Evolutionary conservation across 768 basidiomycete species (phyloP).

Genomic region (Trametes cinnabarina): DNA sequence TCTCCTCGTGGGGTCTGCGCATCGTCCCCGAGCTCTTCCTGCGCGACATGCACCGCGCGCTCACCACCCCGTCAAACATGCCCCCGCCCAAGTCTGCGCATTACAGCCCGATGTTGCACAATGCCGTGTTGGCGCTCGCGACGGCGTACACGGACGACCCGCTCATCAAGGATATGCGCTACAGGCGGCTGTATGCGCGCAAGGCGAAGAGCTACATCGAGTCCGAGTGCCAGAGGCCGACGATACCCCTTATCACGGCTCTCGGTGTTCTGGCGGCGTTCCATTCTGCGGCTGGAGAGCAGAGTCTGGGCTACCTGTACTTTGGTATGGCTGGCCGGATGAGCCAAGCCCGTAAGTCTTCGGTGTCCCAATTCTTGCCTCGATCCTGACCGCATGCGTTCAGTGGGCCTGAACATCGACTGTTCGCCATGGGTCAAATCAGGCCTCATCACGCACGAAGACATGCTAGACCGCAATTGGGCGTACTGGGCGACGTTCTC

Average conservation of each 20-base stretch:
- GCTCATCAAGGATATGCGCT: slow-evolving; percentile 27
- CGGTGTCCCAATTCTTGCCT: no score
- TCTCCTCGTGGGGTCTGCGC: slow-evolving; percentile 40
- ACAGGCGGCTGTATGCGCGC: slow-evolving; percentile 34
- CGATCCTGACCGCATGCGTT: neutral
- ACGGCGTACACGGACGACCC: slow-evolving; percentile 39
- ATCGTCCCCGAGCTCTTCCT: slow-evolving; percentile 41
- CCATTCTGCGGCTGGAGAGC: slow-evolving; percentile 39
- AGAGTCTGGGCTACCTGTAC: slow-evolving; percentile 44
- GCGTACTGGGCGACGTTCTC: slow-evolving; percentile 57
- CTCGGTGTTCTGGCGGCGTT: slow-evolving; percentile 40
- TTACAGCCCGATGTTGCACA: slow-evolving; percentile 74
- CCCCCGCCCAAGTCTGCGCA: slow-evolving; percentile 47
- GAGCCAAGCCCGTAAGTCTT: slow-evolving; percentile 55
- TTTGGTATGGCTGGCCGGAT: slow-evolving; percentile 57
- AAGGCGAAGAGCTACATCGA: slow-evolving; percentile 41
- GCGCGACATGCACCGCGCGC: slow-evolving; percentile 40
- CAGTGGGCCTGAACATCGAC: slow-evolving; percentile 58
- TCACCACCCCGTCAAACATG: slow-evolving; percentile 27
- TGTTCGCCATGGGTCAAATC: slow-evolving; percentile 56
- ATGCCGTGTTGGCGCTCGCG: slow-evolving; percentile 52
- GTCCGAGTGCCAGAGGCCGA: slow-evolving; percentile 40
- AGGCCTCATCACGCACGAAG: slow-evolving; percentile 49
- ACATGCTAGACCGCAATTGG: slow-evolving; percentile 59
- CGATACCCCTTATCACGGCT: slow-evolving; percentile 40